Percentiles rank a stretch among this genome's conserved stretches.
These are phyloP conservation scores for Hanseniaspora vineae DNA, from an alignment of 805 yeast genomes.

Conservation along the genomic window DNA sequence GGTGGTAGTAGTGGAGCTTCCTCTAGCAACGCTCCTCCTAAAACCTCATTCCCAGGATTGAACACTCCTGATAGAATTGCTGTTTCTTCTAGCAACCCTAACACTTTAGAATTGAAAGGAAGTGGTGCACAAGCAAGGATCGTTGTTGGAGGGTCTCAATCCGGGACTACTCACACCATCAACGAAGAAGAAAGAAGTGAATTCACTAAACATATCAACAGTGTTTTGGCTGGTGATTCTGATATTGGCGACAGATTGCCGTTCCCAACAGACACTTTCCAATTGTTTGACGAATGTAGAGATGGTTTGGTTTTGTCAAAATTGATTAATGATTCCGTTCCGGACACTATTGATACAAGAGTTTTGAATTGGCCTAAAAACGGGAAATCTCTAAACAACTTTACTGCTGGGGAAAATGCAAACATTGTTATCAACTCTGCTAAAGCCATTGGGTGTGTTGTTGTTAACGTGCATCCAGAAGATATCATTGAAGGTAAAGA, in stretches of 20 bases:
- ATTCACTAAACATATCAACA: slow-evolving; percentile 91
- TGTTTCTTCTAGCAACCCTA: slow-evolving; percentile 20
- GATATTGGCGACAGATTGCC: slow-evolving; percentile 80
- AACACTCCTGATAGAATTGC: slow-evolving; percentile 11
- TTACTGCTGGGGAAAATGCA: slow-evolving; percentile 93
- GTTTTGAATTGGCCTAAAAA: slow-evolving; percentile 81
- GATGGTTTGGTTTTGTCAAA: slow-evolving; percentile 90
- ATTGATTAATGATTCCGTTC: slow-evolving; percentile 93
- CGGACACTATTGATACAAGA: slow-evolving; percentile 96
- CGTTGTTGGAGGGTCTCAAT: slow-evolving; percentile 70
- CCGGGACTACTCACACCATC: slow-evolving; percentile 91
- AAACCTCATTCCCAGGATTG: slow-evolving; percentile 21
- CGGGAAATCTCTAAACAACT: slow-evolving; percentile 74
- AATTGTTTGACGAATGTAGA: slow-evolving; percentile 89
- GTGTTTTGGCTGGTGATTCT: slow-evolving; percentile 78
- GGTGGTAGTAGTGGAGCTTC: slow-evolving; percentile 12
- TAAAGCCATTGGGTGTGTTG: slow-evolving; percentile 96
- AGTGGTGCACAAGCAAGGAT: slow-evolving; percentile 57
- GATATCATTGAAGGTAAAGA: slow-evolving; percentile 91
- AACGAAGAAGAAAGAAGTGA: slow-evolving; percentile 94
- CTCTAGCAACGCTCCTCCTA: slow-evolving; percentile 10
- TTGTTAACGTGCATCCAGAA: slow-evolving; percentile 93
- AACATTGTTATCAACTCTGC: slow-evolving; percentile 97
- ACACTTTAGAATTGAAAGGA: slow-evolving; percentile 35
- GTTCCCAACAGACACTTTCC: slow-evolving; percentile 86